Conservation (phyloP, 495 filamentous ascomycete species). For the Bombardia bombarda region DNA sequence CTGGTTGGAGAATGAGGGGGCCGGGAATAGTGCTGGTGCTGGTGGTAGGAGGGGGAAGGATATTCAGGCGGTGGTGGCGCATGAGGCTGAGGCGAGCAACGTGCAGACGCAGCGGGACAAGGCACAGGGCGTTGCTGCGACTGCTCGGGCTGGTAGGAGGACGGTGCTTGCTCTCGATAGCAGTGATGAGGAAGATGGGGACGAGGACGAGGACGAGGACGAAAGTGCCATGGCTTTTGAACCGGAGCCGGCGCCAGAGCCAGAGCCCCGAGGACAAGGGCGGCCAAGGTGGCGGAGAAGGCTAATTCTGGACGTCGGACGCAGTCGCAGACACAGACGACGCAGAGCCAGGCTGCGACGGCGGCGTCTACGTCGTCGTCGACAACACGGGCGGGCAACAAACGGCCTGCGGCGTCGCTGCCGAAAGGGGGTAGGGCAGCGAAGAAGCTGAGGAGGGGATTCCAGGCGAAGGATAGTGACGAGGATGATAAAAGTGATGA, state of each 20-base stretch:
- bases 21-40: constrained; percentile 7
- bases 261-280: constrained; percentile 19
- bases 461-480: constrained; percentile 25
- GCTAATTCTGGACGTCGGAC: constrained; percentile 9
- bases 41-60: constrained; percentile 21
- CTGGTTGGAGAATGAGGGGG: constrained; percentile 50
- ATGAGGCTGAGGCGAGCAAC: not conserved
- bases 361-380: constrained; percentile 28
- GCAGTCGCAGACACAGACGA: constrained; percentile 14
- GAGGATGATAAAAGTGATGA: constrained; percentile 39
- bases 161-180: constrained; percentile 24
- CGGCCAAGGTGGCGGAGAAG: constrained; percentile 24
- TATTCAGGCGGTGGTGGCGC: constrained; percentile 8
- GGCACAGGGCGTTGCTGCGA: not conserved
- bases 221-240: not conserved
- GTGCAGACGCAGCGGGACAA: constrained; percentile 2
- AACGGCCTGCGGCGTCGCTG: constrained; percentile 28
- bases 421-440: constrained; percentile 26
- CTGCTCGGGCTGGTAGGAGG: constrained; percentile 5
- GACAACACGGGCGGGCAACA: constrained; percentile 19
- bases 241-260: not conserved
- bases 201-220: not conserved
- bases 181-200: constrained; percentile 30
- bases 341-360: constrained; percentile 26
- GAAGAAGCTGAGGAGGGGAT: constrained; percentile 34